phyloP scores from a whole-genome alignment of 139 green algal genomes.

The Haematococcus lacustris region DNA sequence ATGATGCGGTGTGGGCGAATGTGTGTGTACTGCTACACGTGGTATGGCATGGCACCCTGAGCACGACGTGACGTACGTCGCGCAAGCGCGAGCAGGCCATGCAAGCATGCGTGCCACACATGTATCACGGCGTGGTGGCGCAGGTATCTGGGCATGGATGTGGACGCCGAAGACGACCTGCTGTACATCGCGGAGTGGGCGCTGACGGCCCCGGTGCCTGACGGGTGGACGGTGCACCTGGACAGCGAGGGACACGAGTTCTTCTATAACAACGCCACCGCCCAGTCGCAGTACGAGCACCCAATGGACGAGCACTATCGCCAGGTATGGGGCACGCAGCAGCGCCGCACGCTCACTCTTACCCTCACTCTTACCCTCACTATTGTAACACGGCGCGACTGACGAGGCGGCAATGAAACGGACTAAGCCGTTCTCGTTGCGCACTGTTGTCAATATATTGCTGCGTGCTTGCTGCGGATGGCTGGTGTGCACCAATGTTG shows the following conservation, averaged over 20 bases:
- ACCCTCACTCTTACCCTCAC: no score
- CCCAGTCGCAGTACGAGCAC: slow-evolving; percentile 60
- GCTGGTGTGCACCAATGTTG: no score
- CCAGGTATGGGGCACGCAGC: neutral
- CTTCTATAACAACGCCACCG: slow-evolving; percentile 55
- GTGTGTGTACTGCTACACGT: no score
- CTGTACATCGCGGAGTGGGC: slow-evolving; percentile 75
- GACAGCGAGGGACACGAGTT: slow-evolving; percentile 52
- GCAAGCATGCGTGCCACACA: no score
- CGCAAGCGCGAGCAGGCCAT: no score
- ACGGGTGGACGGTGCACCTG: slow-evolving; percentile 60
- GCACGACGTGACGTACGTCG: no score
- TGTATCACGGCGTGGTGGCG: neutral
- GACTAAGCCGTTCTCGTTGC: no score
- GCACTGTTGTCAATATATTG: neutral
- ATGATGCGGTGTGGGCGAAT: no score
- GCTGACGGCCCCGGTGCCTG: slow-evolving; percentile 59
- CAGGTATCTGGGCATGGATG: slow-evolving; percentile 49
- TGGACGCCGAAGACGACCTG: slow-evolving; percentile 47
- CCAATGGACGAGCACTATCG: slow-evolving; percentile 67
- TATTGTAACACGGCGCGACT: neutral
- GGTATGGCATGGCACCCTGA: no score
- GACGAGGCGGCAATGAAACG: neutral
- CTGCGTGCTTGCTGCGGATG: neutral
- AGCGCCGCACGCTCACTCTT: no score